Evolutionary conservation across 140 eudicot genomes (phyloP).

Genomic region (Bidens hawaiensis): DNA sequence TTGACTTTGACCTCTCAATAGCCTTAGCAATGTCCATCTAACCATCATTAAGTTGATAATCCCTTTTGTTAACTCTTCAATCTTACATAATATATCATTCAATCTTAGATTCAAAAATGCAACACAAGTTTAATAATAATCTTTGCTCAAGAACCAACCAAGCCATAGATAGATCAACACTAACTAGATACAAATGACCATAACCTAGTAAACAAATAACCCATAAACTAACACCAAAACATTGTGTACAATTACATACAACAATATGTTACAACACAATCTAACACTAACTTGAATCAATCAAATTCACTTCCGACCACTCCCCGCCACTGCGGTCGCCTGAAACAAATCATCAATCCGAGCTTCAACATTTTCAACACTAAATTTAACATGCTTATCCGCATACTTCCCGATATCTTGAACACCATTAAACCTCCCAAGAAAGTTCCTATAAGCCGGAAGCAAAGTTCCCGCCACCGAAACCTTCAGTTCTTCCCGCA

Average conservation of each 20-base stretch:
- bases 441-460: conserved; percentile 74
- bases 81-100: background rate
- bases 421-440: conserved; percentile 54
- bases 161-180: conserved; percentile 15
- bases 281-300: conserved; percentile 7
- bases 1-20: background rate
- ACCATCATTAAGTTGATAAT: background rate
- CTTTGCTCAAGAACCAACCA: conserved; percentile 15
- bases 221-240: conserved; percentile 35
- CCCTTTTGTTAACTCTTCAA: background rate
- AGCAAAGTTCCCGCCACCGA: conserved; percentile 56
- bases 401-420: conserved; percentile 61
- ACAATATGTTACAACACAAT: conserved; percentile 30
- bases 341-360: conserved; percentile 64
- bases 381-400: conserved; percentile 74
- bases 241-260: conserved; percentile 28
- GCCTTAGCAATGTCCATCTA: background rate
- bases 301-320: conserved; percentile 51
- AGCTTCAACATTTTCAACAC: conserved; percentile 65
- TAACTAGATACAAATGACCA: conserved; percentile 21
- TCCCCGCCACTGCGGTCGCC: conserved; percentile 42
- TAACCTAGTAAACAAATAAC: conserved; percentile 3
- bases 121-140: background rate
- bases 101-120: background rate
- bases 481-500: conserved; percentile 73